These are phyloP conservation scores for Penicillium sp. DNA, from an alignment of 2,329 filamentous ascomycete species.

Conservation along the genomic window DNA sequence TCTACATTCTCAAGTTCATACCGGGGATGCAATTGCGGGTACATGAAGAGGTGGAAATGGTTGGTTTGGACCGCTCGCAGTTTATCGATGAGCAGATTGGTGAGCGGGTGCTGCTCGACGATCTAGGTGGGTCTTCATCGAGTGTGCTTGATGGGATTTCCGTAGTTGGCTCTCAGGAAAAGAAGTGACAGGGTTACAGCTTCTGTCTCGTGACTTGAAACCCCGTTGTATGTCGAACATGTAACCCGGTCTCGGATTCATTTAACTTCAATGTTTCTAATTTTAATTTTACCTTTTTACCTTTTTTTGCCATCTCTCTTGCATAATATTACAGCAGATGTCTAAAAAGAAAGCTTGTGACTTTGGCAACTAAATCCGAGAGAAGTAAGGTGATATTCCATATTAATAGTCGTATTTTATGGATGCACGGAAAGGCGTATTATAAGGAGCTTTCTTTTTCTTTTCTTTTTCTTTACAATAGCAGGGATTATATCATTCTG, in stretches of 20 bases:
- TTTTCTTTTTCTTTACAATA: no score
- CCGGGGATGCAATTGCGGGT: constrained; percentile 55
- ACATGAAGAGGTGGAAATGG: constrained; percentile 54
- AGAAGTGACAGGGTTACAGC: not conserved
- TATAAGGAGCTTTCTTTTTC: no score
- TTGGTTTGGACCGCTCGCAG: constrained; percentile 54
- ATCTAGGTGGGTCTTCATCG: constrained; percentile 11
- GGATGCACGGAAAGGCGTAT: no score
- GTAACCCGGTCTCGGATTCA: not conserved
- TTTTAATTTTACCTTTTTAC: not conserved
- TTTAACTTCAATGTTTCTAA: no score
- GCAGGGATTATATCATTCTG: not conserved
- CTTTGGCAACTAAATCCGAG: not conserved
- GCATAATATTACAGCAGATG: not conserved
- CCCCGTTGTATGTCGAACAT: not conserved
- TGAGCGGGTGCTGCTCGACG: constrained; percentile 45
- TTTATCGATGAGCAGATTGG: constrained; percentile 59
- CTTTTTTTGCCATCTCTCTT: not conserved
- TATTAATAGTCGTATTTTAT: no score
- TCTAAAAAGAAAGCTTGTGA: not conserved
- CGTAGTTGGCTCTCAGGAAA: not conserved
- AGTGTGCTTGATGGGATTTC: constrained; percentile 10
- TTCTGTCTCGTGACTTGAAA: not conserved
- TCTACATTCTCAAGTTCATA: constrained; percentile 54
- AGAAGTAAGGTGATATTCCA: not conserved